These are phyloP conservation scores for Podospora pseudopauciseta DNA, from an alignment of 495 filamentous ascomycete genomes.

Conservation along the genomic window DNA sequence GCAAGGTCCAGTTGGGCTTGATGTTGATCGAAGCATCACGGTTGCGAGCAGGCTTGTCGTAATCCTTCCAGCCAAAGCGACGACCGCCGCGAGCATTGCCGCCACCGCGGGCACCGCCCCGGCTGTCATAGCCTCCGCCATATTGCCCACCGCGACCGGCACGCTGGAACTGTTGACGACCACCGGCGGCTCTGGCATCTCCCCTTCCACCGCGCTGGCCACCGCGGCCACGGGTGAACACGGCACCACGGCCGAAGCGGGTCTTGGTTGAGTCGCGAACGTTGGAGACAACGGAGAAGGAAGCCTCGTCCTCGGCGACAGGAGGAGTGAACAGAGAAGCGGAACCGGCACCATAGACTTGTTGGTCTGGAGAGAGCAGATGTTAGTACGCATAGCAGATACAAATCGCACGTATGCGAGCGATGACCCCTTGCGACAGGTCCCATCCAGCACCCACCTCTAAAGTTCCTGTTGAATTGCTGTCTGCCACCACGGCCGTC, in stretches of 20 bases:
- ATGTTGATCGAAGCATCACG: conserved; percentile 92
- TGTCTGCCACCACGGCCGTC: conserved; percentile 74
- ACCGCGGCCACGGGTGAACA: conserved; percentile 84
- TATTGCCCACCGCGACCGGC: conserved; percentile 43
- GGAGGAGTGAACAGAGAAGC: conserved; percentile 85
- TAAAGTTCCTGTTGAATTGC: conserved; percentile 86
- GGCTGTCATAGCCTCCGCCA: conserved; percentile 51
- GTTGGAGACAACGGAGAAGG: conserved; percentile 97
- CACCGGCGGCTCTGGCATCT: conserved; percentile 61
- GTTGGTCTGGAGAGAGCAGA: conserved; percentile 63
- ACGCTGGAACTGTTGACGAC: conserved; percentile 52
- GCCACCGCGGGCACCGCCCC: conserved; percentile 58
- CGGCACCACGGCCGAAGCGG: conserved; percentile 83
- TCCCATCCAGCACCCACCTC: conserved; percentile 58
- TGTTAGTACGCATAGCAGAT: neutral
- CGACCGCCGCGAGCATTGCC: conserved; percentile 59
- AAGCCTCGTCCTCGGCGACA: conserved; percentile 88
- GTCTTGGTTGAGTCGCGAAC: conserved; percentile 76
- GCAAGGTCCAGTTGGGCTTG: conserved; percentile 88
- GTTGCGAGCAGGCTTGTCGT: conserved; percentile 95
- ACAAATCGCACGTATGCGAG: neutral
- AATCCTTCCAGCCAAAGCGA: conserved; percentile 97
- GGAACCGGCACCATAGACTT: conserved; percentile 90
- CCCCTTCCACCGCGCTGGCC: conserved; percentile 70
- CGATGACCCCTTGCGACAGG: neutral